Base-by-base conservation (phyloP, 768 basidiomycete species). In the Phylloporus sp. region DNA sequence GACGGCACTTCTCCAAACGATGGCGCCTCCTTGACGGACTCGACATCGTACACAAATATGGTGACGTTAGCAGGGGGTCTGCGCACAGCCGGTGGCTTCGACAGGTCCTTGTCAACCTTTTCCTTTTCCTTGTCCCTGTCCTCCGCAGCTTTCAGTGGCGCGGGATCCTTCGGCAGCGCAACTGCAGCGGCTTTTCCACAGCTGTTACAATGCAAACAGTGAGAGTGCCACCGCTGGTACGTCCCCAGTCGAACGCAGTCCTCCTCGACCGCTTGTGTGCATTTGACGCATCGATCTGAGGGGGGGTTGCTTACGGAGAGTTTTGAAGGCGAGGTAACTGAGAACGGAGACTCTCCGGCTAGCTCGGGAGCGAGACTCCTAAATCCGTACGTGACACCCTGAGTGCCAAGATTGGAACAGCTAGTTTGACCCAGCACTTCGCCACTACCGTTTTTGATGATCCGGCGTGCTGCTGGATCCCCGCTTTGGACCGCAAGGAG, bases 171-270 rank as follows among this genome's bases (percentile, higher is more conserved):
- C 15, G 73, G 69, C 9, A 73, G 59, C 6, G 78, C 79, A 28
- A 80, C 77, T 20, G 81, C 81, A 21, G 91, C 87, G 22, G 73
- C 73, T 62, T 84, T 89, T 9, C 90, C 87, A 59, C 95, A 97
- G 18, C 72, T 71, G 13, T 68, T 69, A 56, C 96, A 99, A 48
- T 86, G 81, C n/a, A 99, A 71, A 63, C 96, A 99, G 26, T 87
- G 77, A 2, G 91, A 89, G 68, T 99, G 96, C 96, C 96, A 98
- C 37, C 95, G 78, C 60, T 91, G 86, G 69, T 93, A 95, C n/a
- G 92, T 94, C 27, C 93, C 96, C 23, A 95, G 70, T 47, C 96
- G 79, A 36, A 91, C 88, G 60, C 96, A 98, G 55, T 98, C 96
- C 64, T 99, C 96, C 68, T 99, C 96, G 20, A 99, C 90, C 0